A percentile compares a stretch with the other conserved stretches of the same genome.
These are phyloP conservation scores for Marvania coccoides DNA, from an alignment of 139 green algal genomes.

Conservation along the genomic window DNA sequence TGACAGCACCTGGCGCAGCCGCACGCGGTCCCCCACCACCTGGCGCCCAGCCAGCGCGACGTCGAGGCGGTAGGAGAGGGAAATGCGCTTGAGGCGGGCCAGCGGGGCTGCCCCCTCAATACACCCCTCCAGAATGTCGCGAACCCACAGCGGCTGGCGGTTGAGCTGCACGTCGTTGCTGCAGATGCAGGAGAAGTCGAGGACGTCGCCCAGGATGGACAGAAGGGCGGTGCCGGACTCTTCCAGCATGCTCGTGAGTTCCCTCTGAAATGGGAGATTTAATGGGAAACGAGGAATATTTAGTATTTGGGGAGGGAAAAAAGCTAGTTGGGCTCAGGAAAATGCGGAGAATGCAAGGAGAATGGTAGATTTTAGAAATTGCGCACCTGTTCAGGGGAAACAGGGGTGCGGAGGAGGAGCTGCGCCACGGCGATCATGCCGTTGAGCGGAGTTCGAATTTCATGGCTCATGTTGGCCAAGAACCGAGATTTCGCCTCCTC, in stretches of 20 bases:
- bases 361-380: not conserved
- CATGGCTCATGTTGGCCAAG: slow-evolving; percentile 64
- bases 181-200: slow-evolving; percentile 37
- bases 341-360: not conserved
- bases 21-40: slow-evolving; percentile 35
- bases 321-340: no score
- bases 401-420: slow-evolving; percentile 37
- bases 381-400: slow-evolving; percentile 48
- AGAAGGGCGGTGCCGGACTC: slow-evolving; percentile 43
- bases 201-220: slow-evolving; percentile 48
- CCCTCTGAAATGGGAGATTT: no score
- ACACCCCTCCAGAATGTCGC: slow-evolving; percentile 16
- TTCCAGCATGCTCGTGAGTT: slow-evolving; percentile 36
- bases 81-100: slow-evolving; percentile 20
- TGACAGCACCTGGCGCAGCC: slow-evolving; percentile 51
- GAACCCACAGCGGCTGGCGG: slow-evolving; percentile 6
- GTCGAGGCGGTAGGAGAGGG: slow-evolving; percentile 29
- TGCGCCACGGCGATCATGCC: slow-evolving; percentile 54
- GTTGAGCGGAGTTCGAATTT: slow-evolving; percentile 65
- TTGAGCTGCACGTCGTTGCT: slow-evolving; percentile 24
- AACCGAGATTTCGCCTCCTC: slow-evolving; percentile 50
- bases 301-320: no score
- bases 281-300: no score
- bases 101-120: slow-evolving; percentile 26
- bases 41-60: slow-evolving; percentile 1